Conservation (phyloP, 2,329 filamentous ascomycete genomes). For the Hawksworthiomyces lignivorus region DNA sequence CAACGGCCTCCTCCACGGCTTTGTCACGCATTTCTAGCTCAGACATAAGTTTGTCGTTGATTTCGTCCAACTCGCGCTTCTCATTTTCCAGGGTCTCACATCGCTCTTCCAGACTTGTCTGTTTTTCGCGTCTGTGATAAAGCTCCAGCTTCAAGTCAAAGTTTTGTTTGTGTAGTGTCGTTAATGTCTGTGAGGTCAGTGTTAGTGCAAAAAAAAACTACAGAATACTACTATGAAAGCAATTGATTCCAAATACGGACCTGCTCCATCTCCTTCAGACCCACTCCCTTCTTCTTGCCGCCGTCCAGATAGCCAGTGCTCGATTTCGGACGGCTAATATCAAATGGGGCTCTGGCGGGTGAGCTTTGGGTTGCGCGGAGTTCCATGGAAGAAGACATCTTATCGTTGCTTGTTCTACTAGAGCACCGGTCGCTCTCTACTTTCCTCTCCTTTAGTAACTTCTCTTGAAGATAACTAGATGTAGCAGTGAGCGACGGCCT, state of each 20-base stretch:
- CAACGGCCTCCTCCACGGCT: constrained; percentile 62
- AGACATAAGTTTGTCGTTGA: constrained; percentile 48
- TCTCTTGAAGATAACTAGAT: constrained; percentile 48
- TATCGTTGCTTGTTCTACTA: constrained; percentile 29
- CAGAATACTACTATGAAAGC: no score
- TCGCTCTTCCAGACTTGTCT: constrained; percentile 42
- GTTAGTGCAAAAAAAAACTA: neutral
- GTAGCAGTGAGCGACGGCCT: constrained; percentile 30
- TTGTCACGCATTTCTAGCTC: constrained; percentile 63
- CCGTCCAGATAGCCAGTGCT: constrained; percentile 30
- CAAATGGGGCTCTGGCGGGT: constrained; percentile 27
- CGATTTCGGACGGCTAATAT: constrained; percentile 34
- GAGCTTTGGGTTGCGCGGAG: constrained; percentile 31
- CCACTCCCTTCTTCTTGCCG: constrained; percentile 46
- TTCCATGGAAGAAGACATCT: constrained; percentile 31
- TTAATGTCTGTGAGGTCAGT: constrained; percentile 43
- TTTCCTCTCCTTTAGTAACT: constrained; percentile 42
- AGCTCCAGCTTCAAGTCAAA: constrained; percentile 70
- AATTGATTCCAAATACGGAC: constrained; percentile 27
- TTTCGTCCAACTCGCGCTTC: constrained; percentile 50
- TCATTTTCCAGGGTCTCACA: constrained; percentile 45
- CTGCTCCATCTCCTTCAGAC: constrained; percentile 61
- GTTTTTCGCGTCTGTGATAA: constrained; percentile 59
- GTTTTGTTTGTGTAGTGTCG: constrained; percentile 65
- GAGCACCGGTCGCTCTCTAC: constrained; percentile 38